A percentile compares a stretch with the other conserved stretches of the same genome.
These are phyloP conservation scores for Hyparrhenia diplandra DNA, from an alignment of 176 grass and related monocot species.

Conservation along the genomic window DNA sequence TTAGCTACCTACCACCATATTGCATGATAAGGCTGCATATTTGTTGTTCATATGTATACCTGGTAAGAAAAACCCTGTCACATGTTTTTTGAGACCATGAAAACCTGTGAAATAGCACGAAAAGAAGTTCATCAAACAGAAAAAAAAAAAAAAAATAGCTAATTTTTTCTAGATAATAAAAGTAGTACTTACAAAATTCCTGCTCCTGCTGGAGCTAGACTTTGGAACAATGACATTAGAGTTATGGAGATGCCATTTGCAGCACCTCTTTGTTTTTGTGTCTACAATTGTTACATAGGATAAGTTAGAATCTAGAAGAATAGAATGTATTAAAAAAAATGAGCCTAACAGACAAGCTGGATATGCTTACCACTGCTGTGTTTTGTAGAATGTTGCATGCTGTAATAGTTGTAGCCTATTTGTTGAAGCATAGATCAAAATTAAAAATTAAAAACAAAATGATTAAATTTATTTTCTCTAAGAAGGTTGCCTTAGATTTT, in stretches of 20 bases:
- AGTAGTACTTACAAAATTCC: constrained; percentile 53
- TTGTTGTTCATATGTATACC: constrained; percentile 25
- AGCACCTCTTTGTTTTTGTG: constrained; percentile 61
- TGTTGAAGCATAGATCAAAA: too few species aligned
- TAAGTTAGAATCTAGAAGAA: not conserved
- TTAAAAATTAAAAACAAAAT: too few species aligned
- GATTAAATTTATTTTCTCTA: too few species aligned
- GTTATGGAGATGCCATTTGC: constrained; percentile 72
- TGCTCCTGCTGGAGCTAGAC: constrained; percentile 39
- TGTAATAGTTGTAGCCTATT: too few species aligned
- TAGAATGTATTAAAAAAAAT: not conserved
- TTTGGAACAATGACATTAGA: constrained; percentile 58
- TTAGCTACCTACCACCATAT: not conserved
- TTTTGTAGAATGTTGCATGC: too few species aligned
- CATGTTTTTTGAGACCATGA: constrained; percentile 58
- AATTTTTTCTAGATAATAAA: not conserved
- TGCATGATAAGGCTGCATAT: not conserved
- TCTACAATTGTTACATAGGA: constrained; percentile 26
- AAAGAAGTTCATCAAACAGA: not conserved
- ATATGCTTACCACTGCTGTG: too few species aligned
- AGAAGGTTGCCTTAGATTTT: too few species aligned
- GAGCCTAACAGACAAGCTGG: not conserved
- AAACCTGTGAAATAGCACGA: constrained; percentile 25
- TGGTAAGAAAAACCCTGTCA: constrained; percentile 31
- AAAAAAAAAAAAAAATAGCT: not conserved